Evolutionary conservation across 2,329 filamentous ascomycete species (phyloP).

Genomic region (Eutypella sp.): DNA sequence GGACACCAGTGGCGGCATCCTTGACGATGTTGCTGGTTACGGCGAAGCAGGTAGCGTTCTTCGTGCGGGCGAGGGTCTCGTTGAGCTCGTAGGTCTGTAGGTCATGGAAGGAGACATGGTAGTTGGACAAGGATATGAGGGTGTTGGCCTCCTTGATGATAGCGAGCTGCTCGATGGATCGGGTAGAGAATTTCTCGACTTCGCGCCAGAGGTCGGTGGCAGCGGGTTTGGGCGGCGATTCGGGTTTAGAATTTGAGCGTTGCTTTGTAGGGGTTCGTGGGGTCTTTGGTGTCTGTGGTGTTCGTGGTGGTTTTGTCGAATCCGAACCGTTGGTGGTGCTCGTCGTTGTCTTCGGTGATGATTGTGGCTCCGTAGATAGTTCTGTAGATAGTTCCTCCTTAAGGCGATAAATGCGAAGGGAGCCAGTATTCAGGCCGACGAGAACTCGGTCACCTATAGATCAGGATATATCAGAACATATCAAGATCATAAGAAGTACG

Average conservation of each 20-base stretch:
- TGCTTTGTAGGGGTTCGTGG: conserved; percentile 3
- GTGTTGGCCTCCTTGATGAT: conserved; percentile 93
- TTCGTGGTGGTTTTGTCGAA: conserved; percentile 1
- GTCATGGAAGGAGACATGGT: conserved; percentile 84
- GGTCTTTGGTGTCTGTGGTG: too few relatives aligned
- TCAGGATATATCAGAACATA: too few relatives aligned
- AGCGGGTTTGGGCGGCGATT: conserved; percentile 42
- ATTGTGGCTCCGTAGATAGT: conserved; percentile 28
- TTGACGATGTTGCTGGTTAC: conserved; percentile 95
- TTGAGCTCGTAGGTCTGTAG: conserved; percentile 77
- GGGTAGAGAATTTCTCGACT: conserved; percentile 87
- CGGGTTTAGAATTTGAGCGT: conserved; percentile 24
- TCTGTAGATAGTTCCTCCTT: conserved; percentile 58
- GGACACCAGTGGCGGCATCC: conserved; percentile 79
- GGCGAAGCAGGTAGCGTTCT: conserved; percentile 84
- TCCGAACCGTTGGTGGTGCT: not conserved
- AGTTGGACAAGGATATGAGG: conserved; percentile 86
- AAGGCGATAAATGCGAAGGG: conserved; percentile 83
- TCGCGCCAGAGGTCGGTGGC: conserved; percentile 85
- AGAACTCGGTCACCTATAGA: conserved; percentile 86
- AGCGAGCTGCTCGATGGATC: conserved; percentile 87
- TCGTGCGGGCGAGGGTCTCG: conserved; percentile 74
- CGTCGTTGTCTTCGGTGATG: conserved; percentile 9
- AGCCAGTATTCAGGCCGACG: conserved; percentile 86
- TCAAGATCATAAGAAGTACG: too few relatives aligned